These are phyloP conservation scores for Coffea eugenioides DNA, from an alignment of 257 asterid genomes.

Conservation along the genomic window DNA sequence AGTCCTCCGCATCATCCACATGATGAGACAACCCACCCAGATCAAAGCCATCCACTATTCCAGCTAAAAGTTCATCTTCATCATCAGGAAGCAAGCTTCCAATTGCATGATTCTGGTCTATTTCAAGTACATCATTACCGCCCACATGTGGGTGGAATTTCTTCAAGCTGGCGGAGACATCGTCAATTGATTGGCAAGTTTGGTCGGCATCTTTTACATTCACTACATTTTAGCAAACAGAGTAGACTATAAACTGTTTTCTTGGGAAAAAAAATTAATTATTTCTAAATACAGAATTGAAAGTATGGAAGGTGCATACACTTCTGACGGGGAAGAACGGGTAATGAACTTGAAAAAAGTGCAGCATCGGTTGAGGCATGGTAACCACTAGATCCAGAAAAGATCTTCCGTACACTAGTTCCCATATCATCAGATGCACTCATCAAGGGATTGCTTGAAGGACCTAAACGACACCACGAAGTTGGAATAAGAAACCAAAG, in stretches of 20 bases:
- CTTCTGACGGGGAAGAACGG: slow-evolving; percentile 46
- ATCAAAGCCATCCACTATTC: slow-evolving; percentile 44
- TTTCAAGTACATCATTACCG: slow-evolving; percentile 30
- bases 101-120: slow-evolving; percentile 32
- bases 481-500: background rate
- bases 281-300: background rate
- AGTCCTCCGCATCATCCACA: slow-evolving; percentile 52
- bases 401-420: slow-evolving; percentile 34
- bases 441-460: slow-evolving; percentile 20
- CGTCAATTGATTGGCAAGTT: slow-evolving; percentile 28
- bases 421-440: slow-evolving; percentile 37
- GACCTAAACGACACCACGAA: background rate
- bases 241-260: slow-evolving; percentile 14
- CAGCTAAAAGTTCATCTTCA: slow-evolving; percentile 72
- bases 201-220: slow-evolving; percentile 27
- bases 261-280: background rate
- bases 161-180: slow-evolving; percentile 33
- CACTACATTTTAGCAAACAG: slow-evolving; percentile 30
- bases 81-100: slow-evolving; percentile 63
- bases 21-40: slow-evolving; percentile 35
- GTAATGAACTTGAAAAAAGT: slow-evolving; percentile 60
- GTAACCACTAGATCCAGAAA: slow-evolving; percentile 32
- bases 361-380: slow-evolving; percentile 43
- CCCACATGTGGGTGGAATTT: slow-evolving; percentile 26
- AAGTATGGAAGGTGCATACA: slow-evolving; percentile 32